A percentile compares a stretch with the other conserved stretches of the same genome.
Conservation (phyloP, 805 yeast species). For the Cyberlindnera galapagoensis region DNA sequence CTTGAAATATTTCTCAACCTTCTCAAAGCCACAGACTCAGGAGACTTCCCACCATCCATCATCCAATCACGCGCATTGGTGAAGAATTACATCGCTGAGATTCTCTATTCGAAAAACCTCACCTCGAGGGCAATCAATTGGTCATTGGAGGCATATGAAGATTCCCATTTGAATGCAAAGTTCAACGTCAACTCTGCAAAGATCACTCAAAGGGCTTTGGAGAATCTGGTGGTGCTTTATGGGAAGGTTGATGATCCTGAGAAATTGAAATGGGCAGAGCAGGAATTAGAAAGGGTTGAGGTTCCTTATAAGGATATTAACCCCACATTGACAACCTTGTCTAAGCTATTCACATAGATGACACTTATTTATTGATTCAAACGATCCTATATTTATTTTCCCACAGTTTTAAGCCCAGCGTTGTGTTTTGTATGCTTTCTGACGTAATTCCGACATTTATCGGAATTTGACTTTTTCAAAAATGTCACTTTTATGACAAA, state of each 20-base stretch:
- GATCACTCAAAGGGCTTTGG: conserved; percentile 31
- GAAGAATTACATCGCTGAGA: conserved; percentile 36
- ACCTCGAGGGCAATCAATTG: conserved; percentile 32
- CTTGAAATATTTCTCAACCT: conserved; percentile 31
- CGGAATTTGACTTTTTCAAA: too few species aligned
- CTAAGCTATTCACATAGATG: conserved; percentile 5
- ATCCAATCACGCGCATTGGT: conserved; percentile 26
- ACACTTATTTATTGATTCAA: conserved; percentile 1
- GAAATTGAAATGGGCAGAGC: conserved; percentile 8
- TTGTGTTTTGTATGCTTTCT: too few species aligned
- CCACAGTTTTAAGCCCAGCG: too few species aligned
- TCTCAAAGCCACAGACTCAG: conserved; percentile 12
- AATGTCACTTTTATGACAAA: too few species aligned
- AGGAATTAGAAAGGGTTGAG: conserved; percentile 6
- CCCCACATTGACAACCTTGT: conserved; percentile 4
- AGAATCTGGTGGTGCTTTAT: conserved; percentile 24
- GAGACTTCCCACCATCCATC: conserved; percentile 1
- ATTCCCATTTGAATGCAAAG: conserved; percentile 25
- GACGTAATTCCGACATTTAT: too few species aligned
- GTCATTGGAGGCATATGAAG: conserved; percentile 33
- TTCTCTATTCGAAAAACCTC: conserved; percentile 31
- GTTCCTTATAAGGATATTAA: conserved; percentile 5
- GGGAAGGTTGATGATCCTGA: conserved; percentile 12
- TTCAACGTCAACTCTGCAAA: conserved; percentile 31
- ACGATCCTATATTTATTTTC: too few species aligned